phyloP scores from a whole-genome alignment of 495 filamentous ascomycete species.

The Platismatia glauca region DNA sequence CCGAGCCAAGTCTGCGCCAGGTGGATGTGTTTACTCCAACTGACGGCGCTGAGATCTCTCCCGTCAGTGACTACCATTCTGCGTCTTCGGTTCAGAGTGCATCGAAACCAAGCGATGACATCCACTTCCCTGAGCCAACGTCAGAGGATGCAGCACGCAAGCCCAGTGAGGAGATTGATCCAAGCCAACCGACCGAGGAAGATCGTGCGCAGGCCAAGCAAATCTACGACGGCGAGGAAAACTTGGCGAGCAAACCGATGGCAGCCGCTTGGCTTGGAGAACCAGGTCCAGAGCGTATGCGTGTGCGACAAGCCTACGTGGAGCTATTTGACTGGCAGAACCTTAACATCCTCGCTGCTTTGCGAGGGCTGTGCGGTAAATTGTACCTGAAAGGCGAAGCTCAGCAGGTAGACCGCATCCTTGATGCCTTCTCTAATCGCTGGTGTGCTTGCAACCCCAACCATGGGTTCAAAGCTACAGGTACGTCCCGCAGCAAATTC shows the following conservation, averaged over 20 bases:
- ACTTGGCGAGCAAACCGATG: slow-evolving; percentile 62
- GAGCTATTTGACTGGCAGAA: slow-evolving; percentile 79
- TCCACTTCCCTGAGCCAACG: slow-evolving; percentile 24
- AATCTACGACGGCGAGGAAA: slow-evolving; percentile 80
- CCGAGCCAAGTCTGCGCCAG: slow-evolving; percentile 35
- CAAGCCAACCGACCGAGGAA: slow-evolving; percentile 37
- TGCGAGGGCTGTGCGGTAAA: slow-evolving; percentile 72
- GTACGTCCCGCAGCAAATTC: slow-evolving; percentile 40
- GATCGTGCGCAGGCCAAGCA: slow-evolving; percentile 67
- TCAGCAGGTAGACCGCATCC: slow-evolving; percentile 90
- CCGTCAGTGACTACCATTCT: slow-evolving; percentile 41
- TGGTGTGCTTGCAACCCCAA: slow-evolving; percentile 95
- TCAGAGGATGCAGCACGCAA: slow-evolving; percentile 24
- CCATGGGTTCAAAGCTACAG: slow-evolving; percentile 84
- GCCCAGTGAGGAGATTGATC: slow-evolving; percentile 10
- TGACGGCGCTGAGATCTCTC: slow-evolving; percentile 34
- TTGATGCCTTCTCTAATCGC: slow-evolving; percentile 75
- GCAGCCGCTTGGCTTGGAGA: slow-evolving; percentile 89
- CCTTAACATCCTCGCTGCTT: slow-evolving; percentile 67
- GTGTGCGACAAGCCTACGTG: slow-evolving; percentile 78
- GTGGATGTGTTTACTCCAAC: slow-evolving; percentile 34
- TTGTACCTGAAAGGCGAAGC: slow-evolving; percentile 87
- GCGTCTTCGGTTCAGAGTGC: slow-evolving; percentile 29
- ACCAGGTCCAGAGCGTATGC: slow-evolving; percentile 53
- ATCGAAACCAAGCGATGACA: slow-evolving; percentile 14